These are phyloP conservation scores for Phyllachora maydis DNA, from an alignment of 2,329 filamentous ascomycete species.

Conservation along the genomic window DNA sequence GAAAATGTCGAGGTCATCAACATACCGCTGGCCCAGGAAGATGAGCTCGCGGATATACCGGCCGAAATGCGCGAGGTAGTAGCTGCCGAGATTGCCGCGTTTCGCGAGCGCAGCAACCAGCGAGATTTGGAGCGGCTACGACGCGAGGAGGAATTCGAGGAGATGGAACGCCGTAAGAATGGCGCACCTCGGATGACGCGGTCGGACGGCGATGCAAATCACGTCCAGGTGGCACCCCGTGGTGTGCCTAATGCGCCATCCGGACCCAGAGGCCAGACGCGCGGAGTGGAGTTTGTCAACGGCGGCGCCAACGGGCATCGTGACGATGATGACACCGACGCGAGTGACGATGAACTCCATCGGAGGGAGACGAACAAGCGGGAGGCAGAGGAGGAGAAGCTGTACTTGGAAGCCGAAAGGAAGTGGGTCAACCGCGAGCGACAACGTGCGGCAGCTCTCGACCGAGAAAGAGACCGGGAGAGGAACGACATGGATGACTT, in stretches of 20 bases:
- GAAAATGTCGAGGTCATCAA: constrained; percentile 70
- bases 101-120: constrained; percentile 76
- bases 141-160: constrained; percentile 83
- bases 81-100: constrained; percentile 80
- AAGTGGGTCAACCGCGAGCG: constrained; percentile 83
- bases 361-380: constrained; percentile 49
- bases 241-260: constrained; percentile 58
- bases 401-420: constrained; percentile 68
- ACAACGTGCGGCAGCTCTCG: constrained; percentile 62
- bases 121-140: constrained; percentile 74
- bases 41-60: constrained; percentile 88
- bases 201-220: too few relatives aligned
- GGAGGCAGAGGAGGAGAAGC: constrained; percentile 56
- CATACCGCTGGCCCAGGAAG: constrained; percentile 70
- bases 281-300: constrained; percentile 70
- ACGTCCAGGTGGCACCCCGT: too few relatives aligned
- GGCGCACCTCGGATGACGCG: too few relatives aligned
- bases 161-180: constrained; percentile 58
- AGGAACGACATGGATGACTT: constrained; percentile 49
- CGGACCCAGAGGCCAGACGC: constrained; percentile 37
- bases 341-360: constrained; percentile 73
- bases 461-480: constrained; percentile 67
- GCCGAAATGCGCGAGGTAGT: constrained; percentile 93
- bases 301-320: too few relatives aligned
- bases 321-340: constrained; percentile 79